Base-by-base conservation (phyloP, 2,329 filamentous ascomycete genomes). In the Paramyrothecium sp. region DNA sequence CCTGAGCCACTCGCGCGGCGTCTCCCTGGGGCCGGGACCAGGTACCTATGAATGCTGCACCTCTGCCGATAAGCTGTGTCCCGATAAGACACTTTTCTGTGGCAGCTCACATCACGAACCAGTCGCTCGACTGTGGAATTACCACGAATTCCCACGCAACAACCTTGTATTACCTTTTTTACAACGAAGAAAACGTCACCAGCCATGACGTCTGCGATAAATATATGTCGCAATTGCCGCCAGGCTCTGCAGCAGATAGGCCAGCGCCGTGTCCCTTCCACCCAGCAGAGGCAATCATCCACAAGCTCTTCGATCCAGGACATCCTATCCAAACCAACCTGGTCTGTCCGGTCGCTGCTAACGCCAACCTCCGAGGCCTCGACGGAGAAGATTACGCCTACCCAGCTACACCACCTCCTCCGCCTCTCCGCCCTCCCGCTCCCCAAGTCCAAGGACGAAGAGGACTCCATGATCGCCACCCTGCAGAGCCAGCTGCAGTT, bases 401-500 rank as follows among this genome's bases (percentile, higher is more conserved):
- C 84, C 49, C 87, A 92, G 71, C 83, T 98, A 0, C 86, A 85
- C 65, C 94, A 97, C 72, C 86, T 98, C 11, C 87, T 97, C 38
- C 90, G 91, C 19, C 87, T 98, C 44, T 96, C 93, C 3, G 93
- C 94, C 16, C 87, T 99, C 0, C 92, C 94, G 0, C 81, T 82
- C 1, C 92, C 94, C 0, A 75, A 80, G 19, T 80, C 80, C 2
- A 62, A 77, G 2, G 79, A 79, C 54, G 88, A 92, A 65, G 89
- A 96, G 70, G 67, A 77, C 0, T 75, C 80, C 23, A 91, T 97
- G 85, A 81, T 96, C 3, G 70, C 82, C 21, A 93, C 89, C 1
- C 81, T 99, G 2, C 82, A 88, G 54, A 86, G 89, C 33, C 95
- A 99, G 70, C 83, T 99, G 0, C 89, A 90, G 67, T 99, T 99